These are phyloP conservation scores for Xerocomellus dryophilus DNA, from an alignment of 768 basidiomycete genomes.

Conservation along the genomic window DNA sequence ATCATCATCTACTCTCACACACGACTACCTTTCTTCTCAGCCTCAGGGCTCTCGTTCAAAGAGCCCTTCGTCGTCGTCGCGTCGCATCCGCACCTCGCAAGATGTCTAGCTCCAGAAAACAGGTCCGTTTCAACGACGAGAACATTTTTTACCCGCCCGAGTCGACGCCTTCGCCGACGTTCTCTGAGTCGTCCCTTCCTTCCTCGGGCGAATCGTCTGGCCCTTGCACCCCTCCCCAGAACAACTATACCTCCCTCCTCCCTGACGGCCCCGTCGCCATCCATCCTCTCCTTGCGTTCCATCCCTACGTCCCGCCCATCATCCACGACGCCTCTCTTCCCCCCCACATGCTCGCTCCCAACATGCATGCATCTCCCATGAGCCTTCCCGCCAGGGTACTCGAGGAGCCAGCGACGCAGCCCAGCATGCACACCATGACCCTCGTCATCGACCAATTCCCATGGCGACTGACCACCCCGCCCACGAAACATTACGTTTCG, in stretches of 20 bases:
- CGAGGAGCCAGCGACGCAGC: slow-evolving; percentile 33
- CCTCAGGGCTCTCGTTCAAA: slow-evolving; percentile 10
- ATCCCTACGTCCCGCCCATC: slow-evolving; percentile 24
- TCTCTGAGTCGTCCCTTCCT: slow-evolving; percentile 30
- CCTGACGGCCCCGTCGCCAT: slow-evolving; percentile 30
- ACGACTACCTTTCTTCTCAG: slow-evolving; percentile 8
- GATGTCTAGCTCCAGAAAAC: slow-evolving; percentile 25
- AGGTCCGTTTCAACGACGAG: slow-evolving; percentile 33
- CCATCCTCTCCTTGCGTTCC: slow-evolving; percentile 30
- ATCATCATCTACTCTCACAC: slow-evolving; percentile 21
- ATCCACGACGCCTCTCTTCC: slow-evolving; percentile 21
- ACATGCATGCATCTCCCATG: slow-evolving; percentile 25
- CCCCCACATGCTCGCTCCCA: slow-evolving; percentile 20
- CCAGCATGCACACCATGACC: slow-evolving; percentile 27
- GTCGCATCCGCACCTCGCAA: neutral
- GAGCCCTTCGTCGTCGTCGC: slow-evolving; percentile 14
- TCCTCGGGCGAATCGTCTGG: slow-evolving; percentile 31
- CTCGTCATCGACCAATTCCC: slow-evolving; percentile 33
- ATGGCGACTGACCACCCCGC: slow-evolving; percentile 34
- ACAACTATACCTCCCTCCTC: slow-evolving; percentile 16
- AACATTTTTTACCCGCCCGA: slow-evolving; percentile 34
- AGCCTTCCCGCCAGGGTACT: slow-evolving; percentile 24
- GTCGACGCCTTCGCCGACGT: slow-evolving; percentile 24
- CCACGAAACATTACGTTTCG: slow-evolving; percentile 29
- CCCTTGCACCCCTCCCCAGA: slow-evolving; percentile 30